Conservation (phyloP, 1,139 yeast species). For the Geotrichum carabidarum region DNA sequence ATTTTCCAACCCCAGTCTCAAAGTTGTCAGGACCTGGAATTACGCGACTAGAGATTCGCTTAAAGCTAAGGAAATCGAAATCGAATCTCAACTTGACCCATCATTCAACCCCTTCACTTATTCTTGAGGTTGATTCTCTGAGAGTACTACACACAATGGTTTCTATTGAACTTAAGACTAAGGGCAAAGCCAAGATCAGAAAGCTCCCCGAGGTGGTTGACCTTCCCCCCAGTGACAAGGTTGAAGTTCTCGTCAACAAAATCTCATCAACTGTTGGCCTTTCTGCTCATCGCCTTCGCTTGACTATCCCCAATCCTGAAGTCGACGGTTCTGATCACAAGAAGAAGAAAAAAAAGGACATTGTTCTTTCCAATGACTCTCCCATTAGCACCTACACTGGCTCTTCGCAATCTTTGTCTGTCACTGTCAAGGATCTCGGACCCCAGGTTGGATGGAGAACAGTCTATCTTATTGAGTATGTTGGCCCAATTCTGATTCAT, state of each 20-base stretch:
- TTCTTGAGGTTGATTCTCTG: not conserved
- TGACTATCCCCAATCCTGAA: slow-evolving; percentile 31
- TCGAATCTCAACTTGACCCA: not conserved
- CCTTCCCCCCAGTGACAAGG: slow-evolving; percentile 29
- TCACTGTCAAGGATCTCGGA: slow-evolving; percentile 79
- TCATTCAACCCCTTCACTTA: not conserved
- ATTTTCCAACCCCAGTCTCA: slow-evolving; percentile 10
- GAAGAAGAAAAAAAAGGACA: slow-evolving; percentile 38
- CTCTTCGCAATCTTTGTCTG: slow-evolving; percentile 31
- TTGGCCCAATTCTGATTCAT: slow-evolving; percentile 84
- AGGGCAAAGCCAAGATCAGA: slow-evolving; percentile 27
- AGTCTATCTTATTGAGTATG: slow-evolving; percentile 78
- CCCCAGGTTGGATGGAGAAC: slow-evolving; percentile 91
- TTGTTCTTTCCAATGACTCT: slow-evolving; percentile 37
- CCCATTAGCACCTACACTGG: slow-evolving; percentile 38
- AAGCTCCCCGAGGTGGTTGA: slow-evolving; percentile 32
- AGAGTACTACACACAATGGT: slow-evolving; percentile 23
- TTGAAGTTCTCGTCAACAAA: slow-evolving; percentile 25
- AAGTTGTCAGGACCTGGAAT: not conserved
- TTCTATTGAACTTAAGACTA: slow-evolving; percentile 28
- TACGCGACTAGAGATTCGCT: not conserved
- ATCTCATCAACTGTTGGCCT: slow-evolving; percentile 33
- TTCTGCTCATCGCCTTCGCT: slow-evolving; percentile 34
- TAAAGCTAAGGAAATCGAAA: not conserved
- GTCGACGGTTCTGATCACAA: slow-evolving; percentile 28